phyloP scores from a whole-genome alignment of 805 yeast species.

The Wickerhamiella sergipiensis region DNA sequence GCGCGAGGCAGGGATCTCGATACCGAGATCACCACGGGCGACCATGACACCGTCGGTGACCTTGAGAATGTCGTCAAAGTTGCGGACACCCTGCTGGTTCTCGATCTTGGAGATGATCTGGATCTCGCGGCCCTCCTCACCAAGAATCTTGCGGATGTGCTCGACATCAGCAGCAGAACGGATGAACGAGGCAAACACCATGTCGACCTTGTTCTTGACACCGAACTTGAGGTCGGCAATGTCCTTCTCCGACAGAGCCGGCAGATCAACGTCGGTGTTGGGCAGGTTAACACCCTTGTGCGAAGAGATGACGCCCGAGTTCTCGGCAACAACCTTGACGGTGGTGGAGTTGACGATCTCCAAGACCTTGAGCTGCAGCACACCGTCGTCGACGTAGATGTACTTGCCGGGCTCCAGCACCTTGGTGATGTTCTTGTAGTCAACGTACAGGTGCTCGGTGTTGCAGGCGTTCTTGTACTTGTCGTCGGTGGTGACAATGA shows the following conservation, averaged over 20 bases:
- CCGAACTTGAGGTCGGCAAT: slow-evolving; percentile 84
- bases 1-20: slow-evolving; percentile 98
- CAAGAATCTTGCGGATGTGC: slow-evolving; percentile 85
- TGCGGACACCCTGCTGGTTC: slow-evolving; percentile 99
- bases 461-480: slow-evolving; percentile 57
- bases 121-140: slow-evolving; percentile 92
- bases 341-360: slow-evolving; percentile 70
- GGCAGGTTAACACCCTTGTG: slow-evolving; percentile 99
- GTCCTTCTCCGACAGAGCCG: slow-evolving; percentile 96
- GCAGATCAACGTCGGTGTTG: slow-evolving; percentile 96
- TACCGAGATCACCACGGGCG: slow-evolving; percentile 99
- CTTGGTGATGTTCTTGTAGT: slow-evolving; percentile 92
- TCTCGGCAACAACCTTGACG: slow-evolving; percentile 76
- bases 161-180: slow-evolving; percentile 83
- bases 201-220: slow-evolving; percentile 94
- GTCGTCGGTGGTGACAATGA: slow-evolving; percentile 88
- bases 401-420: slow-evolving; percentile 78
- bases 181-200: slow-evolving; percentile 97
- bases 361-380: slow-evolving; percentile 81
- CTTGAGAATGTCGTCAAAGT: slow-evolving; percentile 87
- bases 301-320: slow-evolving; percentile 90
- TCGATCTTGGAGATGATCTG: slow-evolving; percentile 96
- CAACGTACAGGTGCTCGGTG: slow-evolving; percentile 74
- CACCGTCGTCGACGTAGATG: slow-evolving; percentile 97
- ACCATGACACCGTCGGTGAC: slow-evolving; percentile 99